These are phyloP conservation scores for Cryphonectria radicalis DNA, from an alignment of 2,329 filamentous ascomycete species.

Conservation along the genomic window DNA sequence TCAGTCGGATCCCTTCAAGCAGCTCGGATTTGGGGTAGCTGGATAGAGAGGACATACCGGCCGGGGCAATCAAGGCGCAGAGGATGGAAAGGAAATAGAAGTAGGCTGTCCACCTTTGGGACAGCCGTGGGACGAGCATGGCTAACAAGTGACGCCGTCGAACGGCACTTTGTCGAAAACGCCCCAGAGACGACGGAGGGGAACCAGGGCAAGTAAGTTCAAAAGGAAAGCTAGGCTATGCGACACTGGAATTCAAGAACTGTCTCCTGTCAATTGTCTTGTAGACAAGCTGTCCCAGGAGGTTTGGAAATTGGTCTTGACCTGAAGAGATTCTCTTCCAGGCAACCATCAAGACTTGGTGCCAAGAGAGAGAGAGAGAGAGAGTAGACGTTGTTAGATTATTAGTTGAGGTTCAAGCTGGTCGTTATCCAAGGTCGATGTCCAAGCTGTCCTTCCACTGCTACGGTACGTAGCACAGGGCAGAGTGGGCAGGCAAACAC, in stretches of 20 bases:
- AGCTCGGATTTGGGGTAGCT: background rate
- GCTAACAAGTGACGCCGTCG: constrained; percentile 22
- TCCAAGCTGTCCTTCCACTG: constrained; percentile 18
- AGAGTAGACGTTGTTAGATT: background rate
- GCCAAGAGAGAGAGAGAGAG: constrained; percentile 1
- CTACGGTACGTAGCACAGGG: background rate
- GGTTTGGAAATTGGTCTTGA: constrained; percentile 20
- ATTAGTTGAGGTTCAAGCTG: constrained; percentile 25
- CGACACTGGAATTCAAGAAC: constrained; percentile 33
- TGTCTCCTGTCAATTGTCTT: constrained; percentile 17
- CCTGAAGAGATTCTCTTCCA: constrained; percentile 26
- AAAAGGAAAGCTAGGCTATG: constrained; percentile 19
- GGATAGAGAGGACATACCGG: constrained; percentile 55
- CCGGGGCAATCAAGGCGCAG: constrained; percentile 64
- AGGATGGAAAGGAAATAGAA: constrained; percentile 64
- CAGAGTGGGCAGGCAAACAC: background rate
- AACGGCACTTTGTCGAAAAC: constrained; percentile 18
- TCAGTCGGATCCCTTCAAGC: constrained; percentile 9
- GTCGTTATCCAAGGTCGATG: constrained; percentile 14
- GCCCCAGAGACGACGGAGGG: constrained; percentile 11
- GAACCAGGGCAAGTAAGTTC: background rate
- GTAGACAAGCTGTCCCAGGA: constrained; percentile 28
- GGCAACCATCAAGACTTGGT: constrained; percentile 9
- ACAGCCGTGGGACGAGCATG: constrained; percentile 41
- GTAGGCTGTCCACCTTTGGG: constrained; percentile 67